These are phyloP conservation scores for Endocladia muricata DNA, from an alignment of 31 red algal genomes.

Conservation along the genomic window DNA sequence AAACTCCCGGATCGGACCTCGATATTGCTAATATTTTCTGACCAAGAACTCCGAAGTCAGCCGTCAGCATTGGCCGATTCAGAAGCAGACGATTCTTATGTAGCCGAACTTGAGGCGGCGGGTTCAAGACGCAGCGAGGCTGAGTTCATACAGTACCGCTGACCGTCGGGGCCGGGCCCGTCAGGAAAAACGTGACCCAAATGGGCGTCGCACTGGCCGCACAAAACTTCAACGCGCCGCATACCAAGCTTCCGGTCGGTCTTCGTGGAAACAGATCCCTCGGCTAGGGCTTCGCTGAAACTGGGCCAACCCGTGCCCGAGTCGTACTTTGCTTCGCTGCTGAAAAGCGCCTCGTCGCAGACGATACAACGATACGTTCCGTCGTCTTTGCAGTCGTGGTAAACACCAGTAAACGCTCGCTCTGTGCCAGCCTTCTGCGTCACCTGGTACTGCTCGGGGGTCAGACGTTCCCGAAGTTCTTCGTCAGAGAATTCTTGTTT, in stretches of 20 bases:
- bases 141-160: constrained; percentile 76
- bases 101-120: no score
- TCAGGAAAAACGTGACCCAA: constrained; percentile 80
- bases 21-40: no score
- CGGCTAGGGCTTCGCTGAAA: constrained; percentile 35
- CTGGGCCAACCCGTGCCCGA: constrained; percentile 84
- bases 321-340: constrained; percentile 64
- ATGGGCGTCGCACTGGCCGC: constrained; percentile 55
- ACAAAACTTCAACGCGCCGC: constrained; percentile 37
- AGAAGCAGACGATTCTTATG: no score
- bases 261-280: constrained; percentile 2
- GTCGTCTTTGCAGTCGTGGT: constrained; percentile 21
- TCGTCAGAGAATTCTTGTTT: background rate
- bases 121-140: constrained; percentile 42
- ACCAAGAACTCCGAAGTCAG: no score
- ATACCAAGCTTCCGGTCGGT: constrained; percentile 9
- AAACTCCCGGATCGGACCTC: no score
- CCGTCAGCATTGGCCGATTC: no score
- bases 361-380: constrained; percentile 58
- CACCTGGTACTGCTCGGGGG: constrained; percentile 21
- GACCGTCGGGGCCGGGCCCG: constrained; percentile 73
- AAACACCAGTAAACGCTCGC: constrained; percentile 48
- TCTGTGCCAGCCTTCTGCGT: constrained; percentile 59
- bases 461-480: background rate
- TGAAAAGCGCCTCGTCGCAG: constrained; percentile 55